phyloP scores from a whole-genome alignment of 2,329 filamentous ascomycete genomes.

The Calonectria honghensis region DNA sequence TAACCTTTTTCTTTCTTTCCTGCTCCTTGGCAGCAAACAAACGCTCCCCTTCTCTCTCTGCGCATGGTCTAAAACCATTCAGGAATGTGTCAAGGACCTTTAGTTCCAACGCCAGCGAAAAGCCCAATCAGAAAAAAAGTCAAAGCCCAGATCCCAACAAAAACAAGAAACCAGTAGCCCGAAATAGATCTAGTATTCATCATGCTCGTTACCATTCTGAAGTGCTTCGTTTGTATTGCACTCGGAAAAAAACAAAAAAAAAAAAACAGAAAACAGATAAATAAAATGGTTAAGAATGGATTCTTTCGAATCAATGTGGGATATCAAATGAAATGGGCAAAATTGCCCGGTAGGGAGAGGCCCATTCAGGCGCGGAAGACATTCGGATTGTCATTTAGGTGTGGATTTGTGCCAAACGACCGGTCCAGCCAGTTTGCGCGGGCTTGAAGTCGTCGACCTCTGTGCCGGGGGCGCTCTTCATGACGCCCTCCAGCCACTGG shows the following conservation, averaged over 20 bases:
- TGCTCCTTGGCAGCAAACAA: slow-evolving; percentile 6
- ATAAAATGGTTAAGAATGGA: background rate
- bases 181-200: slow-evolving; percentile 23
- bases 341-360: background rate
- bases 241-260: background rate
- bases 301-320: slow-evolving; percentile 14
- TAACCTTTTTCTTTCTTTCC: background rate
- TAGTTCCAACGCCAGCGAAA: slow-evolving; percentile 26
- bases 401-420: slow-evolving; percentile 51
- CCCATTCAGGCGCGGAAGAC: no score
- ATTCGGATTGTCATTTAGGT: slow-evolving; percentile 35
- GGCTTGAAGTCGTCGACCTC: slow-evolving; percentile 49
- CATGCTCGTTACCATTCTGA: slow-evolving; percentile 32
- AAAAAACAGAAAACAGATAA: background rate
- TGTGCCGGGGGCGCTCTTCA: slow-evolving; percentile 57
- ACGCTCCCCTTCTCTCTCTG: background rate
- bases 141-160: slow-evolving; percentile 15
- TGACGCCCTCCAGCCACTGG: slow-evolving; percentile 62
- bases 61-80: background rate
- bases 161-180: background rate
- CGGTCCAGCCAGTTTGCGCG: slow-evolving; percentile 50
- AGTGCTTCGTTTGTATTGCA: slow-evolving; percentile 1
- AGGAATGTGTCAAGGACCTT: slow-evolving; percentile 27
- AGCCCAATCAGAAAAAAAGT: slow-evolving; percentile 9
- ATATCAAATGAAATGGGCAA: slow-evolving; percentile 12